Conservation (phyloP, 768 basidiomycete genomes). For the Strobilomyces echinocephalus region DNA sequence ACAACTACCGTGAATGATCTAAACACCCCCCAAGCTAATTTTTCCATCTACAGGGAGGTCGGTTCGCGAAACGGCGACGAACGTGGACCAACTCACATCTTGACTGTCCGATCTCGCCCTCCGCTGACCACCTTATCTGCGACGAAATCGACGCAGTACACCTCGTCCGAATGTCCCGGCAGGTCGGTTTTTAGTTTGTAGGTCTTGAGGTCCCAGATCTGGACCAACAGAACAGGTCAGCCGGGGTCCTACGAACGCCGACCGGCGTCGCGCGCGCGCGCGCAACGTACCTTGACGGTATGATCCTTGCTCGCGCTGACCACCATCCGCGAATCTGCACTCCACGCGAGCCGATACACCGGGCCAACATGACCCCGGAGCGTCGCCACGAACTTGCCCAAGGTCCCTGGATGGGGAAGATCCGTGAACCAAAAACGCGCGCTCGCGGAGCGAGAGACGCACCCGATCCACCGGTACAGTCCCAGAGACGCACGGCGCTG, state of each 20-base stretch:
- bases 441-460: constrained; percentile 12
- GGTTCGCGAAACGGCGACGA: not conserved
- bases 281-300: constrained; percentile 75
- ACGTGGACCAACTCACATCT: constrained; percentile 63
- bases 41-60: constrained; percentile 25
- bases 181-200: constrained; percentile 93
- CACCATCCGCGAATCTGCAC: constrained; percentile 85
- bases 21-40: constrained; percentile 14
- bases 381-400: constrained; percentile 85
- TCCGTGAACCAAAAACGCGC: not conserved
- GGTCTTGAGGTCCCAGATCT: constrained; percentile 95
- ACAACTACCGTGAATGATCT: not conserved
- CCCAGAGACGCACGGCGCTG: constrained; percentile 88
- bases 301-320: constrained; percentile 95
- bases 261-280: not conserved
- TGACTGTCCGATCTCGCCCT: constrained; percentile 86
- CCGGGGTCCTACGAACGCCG: too few relatives aligned
- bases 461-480: constrained; percentile 53
- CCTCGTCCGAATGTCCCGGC: constrained; percentile 95
- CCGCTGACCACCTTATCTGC: constrained; percentile 99
- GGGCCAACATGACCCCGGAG: constrained; percentile 90
- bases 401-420: constrained; percentile 37
- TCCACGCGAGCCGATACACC: constrained; percentile 95
- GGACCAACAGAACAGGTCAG: not conserved
- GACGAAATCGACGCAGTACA: constrained; percentile 98